phyloP scores from a whole-genome alignment of 1,284 basidiomycete genomes.

The Phellopilus nigrolimitatus region DNA sequence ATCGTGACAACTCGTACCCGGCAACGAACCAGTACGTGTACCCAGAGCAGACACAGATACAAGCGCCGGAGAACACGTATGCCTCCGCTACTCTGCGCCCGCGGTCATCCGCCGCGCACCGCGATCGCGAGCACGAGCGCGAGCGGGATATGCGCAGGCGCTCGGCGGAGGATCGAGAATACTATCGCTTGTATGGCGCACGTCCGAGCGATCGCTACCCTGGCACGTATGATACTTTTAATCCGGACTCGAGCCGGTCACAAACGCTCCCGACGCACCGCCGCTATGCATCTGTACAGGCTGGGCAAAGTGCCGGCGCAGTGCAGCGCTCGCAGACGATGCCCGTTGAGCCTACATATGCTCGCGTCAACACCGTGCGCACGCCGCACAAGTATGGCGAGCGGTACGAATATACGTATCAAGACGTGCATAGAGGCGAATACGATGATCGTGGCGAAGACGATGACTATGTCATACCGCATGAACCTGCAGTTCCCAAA shows the following conservation, averaged over 20 bases:
- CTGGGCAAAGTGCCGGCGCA: neutral
- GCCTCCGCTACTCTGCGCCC: neutral
- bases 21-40: neutral
- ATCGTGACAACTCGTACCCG: neutral
- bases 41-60: neutral
- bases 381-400: neutral
- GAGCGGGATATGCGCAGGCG: neutral
- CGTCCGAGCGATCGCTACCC: constrained; percentile 12
- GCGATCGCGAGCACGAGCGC: neutral
- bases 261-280: constrained; percentile 7
- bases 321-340: constrained; percentile 16
- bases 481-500: neutral
- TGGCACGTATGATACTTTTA: neutral
- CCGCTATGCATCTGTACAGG: neutral
- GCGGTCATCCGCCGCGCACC: neutral
- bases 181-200: constrained; percentile 7
- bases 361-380: neutral
- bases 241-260: neutral
- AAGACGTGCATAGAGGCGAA: neutral
- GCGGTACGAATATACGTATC: constrained; percentile 3
- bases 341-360: constrained; percentile 1
- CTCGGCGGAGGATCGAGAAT: neutral
- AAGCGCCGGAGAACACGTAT: neutral
- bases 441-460: neutral
- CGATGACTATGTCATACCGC: constrained; percentile 1